Conservation (phyloP, 805 yeast species). For the Metschnikowia cerradonensis region DNA sequence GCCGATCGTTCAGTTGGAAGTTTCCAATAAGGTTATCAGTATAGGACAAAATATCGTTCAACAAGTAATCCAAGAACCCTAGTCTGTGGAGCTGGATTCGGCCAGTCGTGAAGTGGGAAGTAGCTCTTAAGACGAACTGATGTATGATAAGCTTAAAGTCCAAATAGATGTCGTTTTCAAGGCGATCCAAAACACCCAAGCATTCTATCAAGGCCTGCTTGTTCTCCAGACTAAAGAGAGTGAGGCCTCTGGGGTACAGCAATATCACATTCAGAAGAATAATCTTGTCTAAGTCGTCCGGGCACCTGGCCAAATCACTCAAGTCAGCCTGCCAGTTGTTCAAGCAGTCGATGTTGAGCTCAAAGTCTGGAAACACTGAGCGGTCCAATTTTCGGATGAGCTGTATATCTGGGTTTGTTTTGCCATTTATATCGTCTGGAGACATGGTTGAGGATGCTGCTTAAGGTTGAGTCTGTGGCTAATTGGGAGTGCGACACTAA, state of each 20-base stretch:
- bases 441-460: not conserved
- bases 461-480: not conserved
- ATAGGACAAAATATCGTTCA: constrained; percentile 18
- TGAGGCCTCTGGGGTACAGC: constrained; percentile 12
- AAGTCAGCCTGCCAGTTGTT: constrained; percentile 37
- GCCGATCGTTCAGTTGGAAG: constrained; percentile 14
- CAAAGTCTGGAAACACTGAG: constrained; percentile 20
- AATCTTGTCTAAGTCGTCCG: constrained; percentile 16
- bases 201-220: constrained; percentile 15
- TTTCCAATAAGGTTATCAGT: constrained; percentile 10
- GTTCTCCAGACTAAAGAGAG: constrained; percentile 5
- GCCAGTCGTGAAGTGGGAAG: constrained; percentile 22
- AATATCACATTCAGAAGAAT: constrained; percentile 25
- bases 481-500: not conserved
- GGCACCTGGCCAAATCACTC: constrained; percentile 22
- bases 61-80: constrained; percentile 19
- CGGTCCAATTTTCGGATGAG: constrained; percentile 3
- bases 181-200: constrained; percentile 3
- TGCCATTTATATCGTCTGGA: not conserved
- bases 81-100: constrained; percentile 21
- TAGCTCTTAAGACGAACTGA: constrained; percentile 23
- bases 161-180: constrained; percentile 22
- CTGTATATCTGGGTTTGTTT: constrained; percentile 1
- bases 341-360: constrained; percentile 27
- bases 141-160: constrained; percentile 29